phyloP scores from a whole-genome alignment of 2,329 filamentous ascomycete species.

The Leptographium radiaticola region DNA sequence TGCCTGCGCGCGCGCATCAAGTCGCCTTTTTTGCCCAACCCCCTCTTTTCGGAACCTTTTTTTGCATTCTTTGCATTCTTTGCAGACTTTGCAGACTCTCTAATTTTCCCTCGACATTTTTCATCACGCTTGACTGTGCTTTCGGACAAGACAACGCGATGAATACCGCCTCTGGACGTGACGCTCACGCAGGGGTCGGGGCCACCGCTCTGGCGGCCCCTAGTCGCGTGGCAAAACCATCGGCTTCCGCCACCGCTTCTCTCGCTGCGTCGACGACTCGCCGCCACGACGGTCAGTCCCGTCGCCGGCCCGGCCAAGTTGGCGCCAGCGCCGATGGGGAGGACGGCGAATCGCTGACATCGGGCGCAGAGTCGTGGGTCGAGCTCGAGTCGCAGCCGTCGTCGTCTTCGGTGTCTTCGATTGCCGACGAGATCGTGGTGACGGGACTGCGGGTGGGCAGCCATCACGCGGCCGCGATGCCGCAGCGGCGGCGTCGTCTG shows the following conservation, averaged over 20 bases:
- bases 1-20: background rate
- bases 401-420: constrained; percentile 80
- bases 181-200: constrained; percentile 4
- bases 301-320: background rate
- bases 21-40: background rate
- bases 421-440: constrained; percentile 79
- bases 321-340: background rate
- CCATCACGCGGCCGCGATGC: constrained; percentile 34
- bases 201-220: background rate
- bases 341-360: constrained; percentile 11
- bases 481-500: constrained; percentile 42
- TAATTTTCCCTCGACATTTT: background rate
- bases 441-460: constrained; percentile 69
- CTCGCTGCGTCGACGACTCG: constrained; percentile 9
- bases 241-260: background rate
- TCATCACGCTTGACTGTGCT: too few relatives aligned
- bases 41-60: background rate
- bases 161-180: constrained; percentile 2
- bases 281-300: constrained; percentile 21
- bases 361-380: constrained; percentile 75
- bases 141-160: background rate
- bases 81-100: background rate
- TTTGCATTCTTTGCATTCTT: background rate
- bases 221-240: constrained; percentile 3
- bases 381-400: constrained; percentile 88